Conservation (phyloP, 805 yeast genomes). For the Hanseniaspora nectarophila region DNA sequence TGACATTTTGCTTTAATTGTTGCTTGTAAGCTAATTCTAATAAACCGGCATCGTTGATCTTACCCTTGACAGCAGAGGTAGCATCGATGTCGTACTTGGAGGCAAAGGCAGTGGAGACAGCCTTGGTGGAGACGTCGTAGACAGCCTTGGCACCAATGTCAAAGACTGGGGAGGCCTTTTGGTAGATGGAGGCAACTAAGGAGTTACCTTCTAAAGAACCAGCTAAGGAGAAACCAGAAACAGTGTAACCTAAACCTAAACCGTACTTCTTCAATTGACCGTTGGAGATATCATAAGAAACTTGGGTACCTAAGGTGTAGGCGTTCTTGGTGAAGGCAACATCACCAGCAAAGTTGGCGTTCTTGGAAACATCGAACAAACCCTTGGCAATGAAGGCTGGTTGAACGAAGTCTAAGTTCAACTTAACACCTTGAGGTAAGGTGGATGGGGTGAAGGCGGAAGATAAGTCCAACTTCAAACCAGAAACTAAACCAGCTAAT, state of each 20-base stretch:
- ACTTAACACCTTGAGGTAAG: constrained; percentile 67
- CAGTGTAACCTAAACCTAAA: constrained; percentile 84
- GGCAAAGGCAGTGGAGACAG: constrained; percentile 88
- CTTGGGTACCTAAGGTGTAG: constrained; percentile 91
- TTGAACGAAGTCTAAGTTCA: constrained; percentile 83
- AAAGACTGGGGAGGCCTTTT: constrained; percentile 77
- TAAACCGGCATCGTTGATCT: constrained; percentile 90
- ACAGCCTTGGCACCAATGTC: constrained; percentile 98
- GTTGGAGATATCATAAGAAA: constrained; percentile 87
- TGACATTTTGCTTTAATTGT: constrained; percentile 89
- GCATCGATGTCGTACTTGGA: constrained; percentile 85
- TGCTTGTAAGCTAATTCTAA: constrained; percentile 91
- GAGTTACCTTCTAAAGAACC: constrained; percentile 72
- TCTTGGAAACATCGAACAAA: constrained; percentile 87
- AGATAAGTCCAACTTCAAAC: constrained; percentile 83
- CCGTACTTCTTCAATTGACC: constrained; percentile 92
- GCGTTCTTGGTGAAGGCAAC: constrained; percentile 91
- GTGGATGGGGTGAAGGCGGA: constrained; percentile 80
- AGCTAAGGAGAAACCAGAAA: constrained; percentile 66
- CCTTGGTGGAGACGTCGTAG: constrained; percentile 64
- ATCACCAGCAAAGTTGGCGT: constrained; percentile 92
- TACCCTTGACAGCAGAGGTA: constrained; percentile 86
- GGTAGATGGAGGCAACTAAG: constrained; percentile 91
- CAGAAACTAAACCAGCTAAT: constrained; percentile 84
- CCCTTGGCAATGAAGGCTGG: constrained; percentile 89